Base-by-base conservation (phyloP, 768 basidiomycete genomes). In the Suillus subaureus region DNA sequence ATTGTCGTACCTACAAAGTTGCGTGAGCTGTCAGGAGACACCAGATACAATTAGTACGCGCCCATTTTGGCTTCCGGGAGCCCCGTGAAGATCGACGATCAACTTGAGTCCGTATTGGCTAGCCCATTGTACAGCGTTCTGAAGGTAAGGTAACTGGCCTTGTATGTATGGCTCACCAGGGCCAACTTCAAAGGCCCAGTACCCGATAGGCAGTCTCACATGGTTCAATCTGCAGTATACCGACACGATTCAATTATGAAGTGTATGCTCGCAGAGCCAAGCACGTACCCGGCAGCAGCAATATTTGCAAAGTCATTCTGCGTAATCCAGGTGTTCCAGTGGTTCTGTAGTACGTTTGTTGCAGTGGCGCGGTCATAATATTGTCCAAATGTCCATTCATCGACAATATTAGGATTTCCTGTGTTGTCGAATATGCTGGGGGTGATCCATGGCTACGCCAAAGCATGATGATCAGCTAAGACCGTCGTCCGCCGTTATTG, bases 281-380 rank as follows among this genome's bases (percentile, higher is more conserved):
- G 63, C 63, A 23, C 77, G 28, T 74, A 91, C 91, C 91, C 91
- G 7, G 92, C 92, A 52, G 84, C 87, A 61, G 89, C 87, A 66
- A 94, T 94, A 55, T 81, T 84, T 39, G 77, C 76, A 72, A 96
- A 92, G 76, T 98, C 96, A 23, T 81, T 73, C 72, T 95, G 90
- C 1, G 89, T 92, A 69, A 98, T 94, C 87, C 87, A 96, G 0
- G 88, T 89, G 68, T 91, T 76, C 92, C 93, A 94, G 73, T 94
- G 93, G 56, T 83, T 79, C 66, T 83, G 79, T 26, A 94, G 81
- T 21, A 74, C 78, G n/a, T 71, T 69, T n/a, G 70, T 71, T 2
- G 91, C 92, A 0, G 79, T 84, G 39, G 75, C 67, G 16, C 73
- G 69, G 73, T 83, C 74, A 70, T 91, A 89, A 66, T 81, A 85